Evolutionary conservation across 148 eudicot genomes (phyloP).

Genomic region (Vaccinium myrtillus): DNA sequence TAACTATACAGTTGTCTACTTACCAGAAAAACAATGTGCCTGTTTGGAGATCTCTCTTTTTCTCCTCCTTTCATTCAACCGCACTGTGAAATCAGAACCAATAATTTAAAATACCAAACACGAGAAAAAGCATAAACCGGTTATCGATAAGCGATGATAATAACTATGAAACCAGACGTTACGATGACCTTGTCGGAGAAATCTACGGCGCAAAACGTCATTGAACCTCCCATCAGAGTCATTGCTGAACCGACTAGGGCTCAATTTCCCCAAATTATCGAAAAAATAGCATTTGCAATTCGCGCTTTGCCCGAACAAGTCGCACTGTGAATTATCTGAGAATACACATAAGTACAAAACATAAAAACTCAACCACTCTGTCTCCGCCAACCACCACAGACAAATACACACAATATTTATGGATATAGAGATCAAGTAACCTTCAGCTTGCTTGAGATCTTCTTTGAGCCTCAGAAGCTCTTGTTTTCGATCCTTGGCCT

Average conservation of each 20-base stretch:
- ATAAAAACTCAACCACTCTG: background rate
- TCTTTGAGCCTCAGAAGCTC: conserved; percentile 65
- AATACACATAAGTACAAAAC: background rate
- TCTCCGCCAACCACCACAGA: background rate
- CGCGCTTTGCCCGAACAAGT: conserved; percentile 53
- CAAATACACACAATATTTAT: background rate
- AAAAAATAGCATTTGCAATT: conserved; percentile 88
- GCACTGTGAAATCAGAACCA: conserved; percentile 45
- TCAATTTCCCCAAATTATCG: conserved; percentile 48
- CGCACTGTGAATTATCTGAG: conserved; percentile 49
- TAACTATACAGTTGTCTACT: background rate
- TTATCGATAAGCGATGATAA: background rate
- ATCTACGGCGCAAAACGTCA: conserved; percentile 77
- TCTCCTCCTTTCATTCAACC: conserved; percentile 52
- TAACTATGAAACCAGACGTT: background rate
- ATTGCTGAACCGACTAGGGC: conserved; percentile 31
- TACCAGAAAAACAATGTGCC: conserved; percentile 36
- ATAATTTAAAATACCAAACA: background rate
- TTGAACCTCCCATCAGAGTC: conserved; percentile 41
- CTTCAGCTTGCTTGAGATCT: conserved; percentile 73
- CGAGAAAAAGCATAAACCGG: background rate
- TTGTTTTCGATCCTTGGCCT: conserved; percentile 82
- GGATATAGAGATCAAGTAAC: conserved; percentile 19
- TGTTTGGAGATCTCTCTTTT: conserved; percentile 27
- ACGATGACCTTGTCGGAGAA: conserved; percentile 84